Base-by-base conservation (phyloP, 2,329 filamentous ascomycete species). In the Eutypella sp. region DNA sequence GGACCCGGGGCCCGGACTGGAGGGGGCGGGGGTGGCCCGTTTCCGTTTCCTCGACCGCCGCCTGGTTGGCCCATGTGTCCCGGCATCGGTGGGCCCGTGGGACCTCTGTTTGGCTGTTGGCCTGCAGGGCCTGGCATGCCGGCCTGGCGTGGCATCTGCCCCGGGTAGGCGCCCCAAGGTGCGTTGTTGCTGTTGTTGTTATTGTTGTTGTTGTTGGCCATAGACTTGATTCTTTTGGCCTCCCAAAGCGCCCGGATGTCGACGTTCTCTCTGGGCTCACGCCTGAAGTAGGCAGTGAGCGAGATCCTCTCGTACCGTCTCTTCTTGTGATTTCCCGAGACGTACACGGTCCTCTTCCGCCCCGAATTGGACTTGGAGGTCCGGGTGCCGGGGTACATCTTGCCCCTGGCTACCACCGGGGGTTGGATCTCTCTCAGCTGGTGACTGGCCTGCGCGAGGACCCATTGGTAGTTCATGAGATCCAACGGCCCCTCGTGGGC, bases 251-350 rank as follows among this genome's bases (percentile, higher is more conserved):
- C 41, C 1, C 6, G 9, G n/a, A 63, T 52, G 24, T 67, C 56
- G 6, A 63, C 63, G 1, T 59, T 59, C 1, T 51, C 49, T 19
- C 57, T 61, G 2, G 71, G 72, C 3, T 59, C 58, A 8, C 68
- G 62, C 51, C 68, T 71, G 53, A 73, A 77, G 55, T 74, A 77
- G 10, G 67, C 69, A 1, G 65, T 73, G 36, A 78, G 58, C 9
- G 68, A 67, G 8, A 67, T 51, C 9, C 66, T 64, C 51, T 75
- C 68, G 13, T 56, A 57, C n/a, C 53, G 57, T 40, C 45, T 60
- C 50, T 58, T 66, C 52, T 61, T 66, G 4, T 22, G 40, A 25
- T 46, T 60, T 52, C 39, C 50, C 52, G 6, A 38, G 8, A 25
- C 33, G 2, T 40, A 46, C 39, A 27, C 31, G 7, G 39, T 38